Evolutionary conservation across 2,329 filamentous ascomycete genomes (phyloP), one percentile per base, ranked within the genome.

Genomic region (Grosmannia serpens): DNA sequence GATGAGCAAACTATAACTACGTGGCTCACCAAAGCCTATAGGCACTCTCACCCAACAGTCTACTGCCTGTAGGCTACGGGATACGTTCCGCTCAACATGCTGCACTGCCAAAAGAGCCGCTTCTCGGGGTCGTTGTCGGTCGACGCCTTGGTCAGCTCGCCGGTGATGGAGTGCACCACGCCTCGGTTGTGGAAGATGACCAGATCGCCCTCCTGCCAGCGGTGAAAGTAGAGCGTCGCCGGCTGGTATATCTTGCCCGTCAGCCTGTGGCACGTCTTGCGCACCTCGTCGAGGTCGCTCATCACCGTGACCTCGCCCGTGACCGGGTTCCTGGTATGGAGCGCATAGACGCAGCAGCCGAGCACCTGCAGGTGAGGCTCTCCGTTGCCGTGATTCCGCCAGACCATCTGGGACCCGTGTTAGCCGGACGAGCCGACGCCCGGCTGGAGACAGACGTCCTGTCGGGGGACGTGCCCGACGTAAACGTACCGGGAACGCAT

Each of bases 161-260:
- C 57, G 13, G 57, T 58, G n/a, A 58, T 15, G 17, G 57, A 58
- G 22, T 58, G 57, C 57, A 41, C 55, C n/a, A 58, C 57, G n/a
- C 29, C 57, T 10, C 31, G 57, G 29, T 58, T 58, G 51, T 58
- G 57, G 51, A 51, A 58, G 6, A 58, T 58, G 29, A 58, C 57
- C 2, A 58, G 52, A n/a, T 58, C 57, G 20, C 38, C 57, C 1
- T 38, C 38, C 29, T 53, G 27, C 5, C 55, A 58, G 11, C 57
- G 57, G 10, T 58, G 57, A 7, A 58, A 51, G 17, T 58, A 58
- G 51, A 58, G 51, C 26, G 55, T 50, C 5, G 20, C n/a, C 20
- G 31, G 15, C 31, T 51, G 35, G 51, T 55, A 55, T 27, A 51
- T 6, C 9, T 31, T 27, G 3, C 35, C 50, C 57, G 55, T 58